These are phyloP conservation scores for Sporisorium sorghi DNA, from an alignment of 1,284 basidiomycete species.

Conservation along the genomic window DNA sequence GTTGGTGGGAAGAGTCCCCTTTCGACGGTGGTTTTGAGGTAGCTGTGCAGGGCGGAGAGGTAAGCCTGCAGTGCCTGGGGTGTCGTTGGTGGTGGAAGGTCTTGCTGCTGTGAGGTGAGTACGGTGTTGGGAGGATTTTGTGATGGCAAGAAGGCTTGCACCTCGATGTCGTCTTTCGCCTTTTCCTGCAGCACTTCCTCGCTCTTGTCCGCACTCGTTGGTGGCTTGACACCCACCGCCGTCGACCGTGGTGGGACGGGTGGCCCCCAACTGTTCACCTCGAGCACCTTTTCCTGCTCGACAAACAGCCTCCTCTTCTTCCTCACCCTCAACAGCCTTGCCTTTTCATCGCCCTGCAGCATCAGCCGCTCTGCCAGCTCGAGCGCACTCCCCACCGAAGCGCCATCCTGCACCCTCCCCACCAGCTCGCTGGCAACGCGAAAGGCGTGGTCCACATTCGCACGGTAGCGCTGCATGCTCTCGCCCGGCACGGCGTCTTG, in stretches of 20 bases:
- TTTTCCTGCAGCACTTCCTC: background rate
- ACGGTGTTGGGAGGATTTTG: conserved; percentile 16
- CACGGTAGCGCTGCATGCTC: conserved; percentile 34
- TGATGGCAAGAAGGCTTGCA: conserved; percentile 23
- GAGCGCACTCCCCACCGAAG: conserved; percentile 23
- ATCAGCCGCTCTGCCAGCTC: conserved; percentile 34
- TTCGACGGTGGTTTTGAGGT: conserved; percentile 22
- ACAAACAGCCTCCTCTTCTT: conserved; percentile 35
- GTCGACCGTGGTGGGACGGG: conserved; percentile 8
- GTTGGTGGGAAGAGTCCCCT: conserved; percentile 15
- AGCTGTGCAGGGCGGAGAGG: conserved; percentile 21
- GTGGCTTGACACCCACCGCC: conserved; percentile 1
- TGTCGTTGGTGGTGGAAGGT: conserved; percentile 13
- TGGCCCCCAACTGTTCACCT: conserved; percentile 29
- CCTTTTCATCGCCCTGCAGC: conserved; percentile 11
- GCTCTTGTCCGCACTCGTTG: background rate
- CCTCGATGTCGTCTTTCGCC: conserved; percentile 2
- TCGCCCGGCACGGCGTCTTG: conserved; percentile 11
- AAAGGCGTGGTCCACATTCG: conserved; percentile 45
- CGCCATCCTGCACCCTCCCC: conserved; percentile 15
- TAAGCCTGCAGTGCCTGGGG: conserved; percentile 18
- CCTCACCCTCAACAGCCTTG: conserved; percentile 31
- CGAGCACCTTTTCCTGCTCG: conserved; percentile 41
- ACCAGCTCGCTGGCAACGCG: conserved; percentile 32
- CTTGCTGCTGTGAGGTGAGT: conserved; percentile 1